Percentiles rank a stretch among this genome's conserved stretches.
These are phyloP conservation scores for Penicillium bialowiezense DNA, from an alignment of 495 filamentous ascomycete species.

Conservation along the genomic window DNA sequence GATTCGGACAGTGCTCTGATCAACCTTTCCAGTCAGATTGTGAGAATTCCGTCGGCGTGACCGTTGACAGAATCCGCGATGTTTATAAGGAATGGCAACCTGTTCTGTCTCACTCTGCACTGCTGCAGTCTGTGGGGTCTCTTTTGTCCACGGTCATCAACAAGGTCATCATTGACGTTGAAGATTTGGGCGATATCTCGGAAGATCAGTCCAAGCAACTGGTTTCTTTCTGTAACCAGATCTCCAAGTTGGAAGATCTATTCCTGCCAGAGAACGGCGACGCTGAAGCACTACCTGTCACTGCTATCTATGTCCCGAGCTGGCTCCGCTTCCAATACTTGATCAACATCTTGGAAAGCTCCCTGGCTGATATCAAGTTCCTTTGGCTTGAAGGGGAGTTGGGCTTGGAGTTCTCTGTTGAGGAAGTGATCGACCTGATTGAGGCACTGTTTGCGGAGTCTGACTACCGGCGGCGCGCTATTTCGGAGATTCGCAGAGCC, in stretches of 20 bases:
- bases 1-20: conserved; percentile 60
- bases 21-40: conserved; percentile 63
- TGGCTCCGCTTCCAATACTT: conserved; percentile 93
- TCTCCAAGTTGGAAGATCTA: conserved; percentile 70
- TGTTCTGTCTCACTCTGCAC: conserved; percentile 77
- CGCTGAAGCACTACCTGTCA: conserved; percentile 55
- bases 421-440: conserved; percentile 87
- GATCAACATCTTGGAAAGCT: conserved; percentile 83
- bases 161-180: conserved; percentile 80
- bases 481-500: conserved; percentile 68
- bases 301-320: conserved; percentile 71
- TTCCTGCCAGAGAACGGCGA: conserved; percentile 59
- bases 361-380: conserved; percentile 82
- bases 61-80: conserved; percentile 63
- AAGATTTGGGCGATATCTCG: conserved; percentile 82
- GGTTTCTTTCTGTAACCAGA: conserved; percentile 64
- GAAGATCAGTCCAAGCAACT: conserved; percentile 82
- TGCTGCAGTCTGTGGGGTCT: conserved; percentile 81
- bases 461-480: conserved; percentile 67
- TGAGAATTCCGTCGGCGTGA: conserved; percentile 66
- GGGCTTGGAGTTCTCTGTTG: conserved; percentile 74
- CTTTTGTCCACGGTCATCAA: conserved; percentile 75
- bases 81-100: conserved; percentile 71
- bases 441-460: conserved; percentile 89
- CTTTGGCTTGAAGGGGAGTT: conserved; percentile 86